Base-by-base conservation (phyloP, 2,329 filamentous ascomycete species). In the Teratosphaeria gauchensis region DNA sequence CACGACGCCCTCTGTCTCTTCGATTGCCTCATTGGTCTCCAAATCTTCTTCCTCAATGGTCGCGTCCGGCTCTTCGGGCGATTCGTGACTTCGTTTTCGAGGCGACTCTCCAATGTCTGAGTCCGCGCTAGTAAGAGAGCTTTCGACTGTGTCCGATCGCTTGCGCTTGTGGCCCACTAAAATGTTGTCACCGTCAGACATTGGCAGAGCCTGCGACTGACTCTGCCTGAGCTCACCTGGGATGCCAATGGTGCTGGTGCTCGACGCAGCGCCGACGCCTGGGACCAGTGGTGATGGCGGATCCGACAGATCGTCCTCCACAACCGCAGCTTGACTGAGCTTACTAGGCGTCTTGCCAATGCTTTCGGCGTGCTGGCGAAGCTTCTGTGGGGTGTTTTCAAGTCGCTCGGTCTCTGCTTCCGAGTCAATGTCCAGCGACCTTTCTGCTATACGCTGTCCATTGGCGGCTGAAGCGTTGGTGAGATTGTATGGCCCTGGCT, bases 391-490 rank as follows among this genome's bases (percentile, higher is more conserved):
- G 54, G 72, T 95, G 69, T 89, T 86, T 70, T 94, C 94, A 61
- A 99, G 81, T 60, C 94, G 86, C 75, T 96, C 92, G 1, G 92
- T 97, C 75, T 96, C 92, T 35, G 92, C 92, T 74, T 97, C 92
- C 3, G 92, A 87, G 66, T 88, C 85, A 58, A 82, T 80, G 56
- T 86, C 69, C 11, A 67, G 57, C 33, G 54, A 72, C 55, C 55
- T 73, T 66, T 61, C 58, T 54, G 61, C 62, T 11, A 58, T 59
- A 38, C 61, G 55, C 57, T 59, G 64, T 31, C 52, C 54, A 21
- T 51, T 52, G 56, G 56, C 46, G 19, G 54, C 55, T 19, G 52
- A 33, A 21, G 54, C 46, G 38, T 51, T 35, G 19, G 33, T 30
- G 16, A 53, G 46, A 42, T 62, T 60, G 42, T 58, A 58, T 21